These are phyloP conservation scores for Fragosphaeria purpurea DNA, from an alignment of 2,329 filamentous ascomycete genomes.

Conservation along the genomic window DNA sequence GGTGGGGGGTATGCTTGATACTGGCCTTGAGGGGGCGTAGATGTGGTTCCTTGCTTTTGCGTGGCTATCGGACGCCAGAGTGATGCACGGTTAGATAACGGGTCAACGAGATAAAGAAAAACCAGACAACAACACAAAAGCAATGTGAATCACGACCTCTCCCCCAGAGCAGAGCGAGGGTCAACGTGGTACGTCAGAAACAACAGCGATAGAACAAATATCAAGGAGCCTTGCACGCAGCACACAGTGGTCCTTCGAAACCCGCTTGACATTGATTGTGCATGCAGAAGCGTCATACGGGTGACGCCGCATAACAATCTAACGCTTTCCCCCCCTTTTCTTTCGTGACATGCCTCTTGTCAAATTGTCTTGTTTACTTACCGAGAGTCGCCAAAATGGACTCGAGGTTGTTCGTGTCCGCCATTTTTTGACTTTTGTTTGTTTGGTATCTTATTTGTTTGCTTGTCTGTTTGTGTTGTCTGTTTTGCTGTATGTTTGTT, in stretches of 20 bases:
- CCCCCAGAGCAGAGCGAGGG: no score
- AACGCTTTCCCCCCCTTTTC: no score
- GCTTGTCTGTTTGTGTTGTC: no score
- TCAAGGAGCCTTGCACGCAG: no score
- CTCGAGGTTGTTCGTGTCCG: slow-evolving; percentile 14
- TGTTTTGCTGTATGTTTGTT: neutral
- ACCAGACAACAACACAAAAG: neutral
- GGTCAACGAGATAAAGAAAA: neutral
- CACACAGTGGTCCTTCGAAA: no score
- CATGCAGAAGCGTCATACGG: no score
- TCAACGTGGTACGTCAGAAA: no score
- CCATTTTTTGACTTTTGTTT: slow-evolving; percentile 6
- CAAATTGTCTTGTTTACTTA: slow-evolving; percentile 9
- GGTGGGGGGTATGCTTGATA: slow-evolving; percentile 10
- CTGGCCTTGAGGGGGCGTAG: slow-evolving; percentile 9
- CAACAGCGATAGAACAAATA: no score
- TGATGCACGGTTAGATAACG: slow-evolving; percentile 11
- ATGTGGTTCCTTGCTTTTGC: slow-evolving; percentile 9
- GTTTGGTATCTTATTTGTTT: neutral
- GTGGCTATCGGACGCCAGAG: slow-evolving; percentile 13
- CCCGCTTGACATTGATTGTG: no score
- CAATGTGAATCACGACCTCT: no score
- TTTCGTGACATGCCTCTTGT: no score
- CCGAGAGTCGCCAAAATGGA: slow-evolving; percentile 18
- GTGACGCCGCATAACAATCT: no score